A percentile compares a stretch with the other conserved stretches of the same genome.
phyloP scores from a whole-genome alignment of 306 rosid genomes.

The Dryas alaskensis region DNA sequence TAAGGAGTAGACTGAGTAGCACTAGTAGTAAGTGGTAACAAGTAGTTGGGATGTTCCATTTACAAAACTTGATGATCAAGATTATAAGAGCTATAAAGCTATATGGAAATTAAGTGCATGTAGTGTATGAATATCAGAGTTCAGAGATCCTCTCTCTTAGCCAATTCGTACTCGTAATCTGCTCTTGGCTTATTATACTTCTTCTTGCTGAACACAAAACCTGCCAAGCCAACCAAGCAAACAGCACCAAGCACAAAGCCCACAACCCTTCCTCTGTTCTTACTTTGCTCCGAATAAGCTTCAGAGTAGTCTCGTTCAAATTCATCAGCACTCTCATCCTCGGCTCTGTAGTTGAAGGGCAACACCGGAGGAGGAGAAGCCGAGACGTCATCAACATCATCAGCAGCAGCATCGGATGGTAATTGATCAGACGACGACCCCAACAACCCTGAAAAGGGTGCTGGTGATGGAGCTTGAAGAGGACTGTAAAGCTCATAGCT shows the following conservation, averaged over 20 bases:
- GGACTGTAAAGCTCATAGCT: neutral
- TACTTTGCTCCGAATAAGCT: neutral
- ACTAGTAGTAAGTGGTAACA: too few species aligned
- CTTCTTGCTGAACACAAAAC: constrained; percentile 22
- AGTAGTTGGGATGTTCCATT: neutral
- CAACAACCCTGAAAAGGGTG: neutral
- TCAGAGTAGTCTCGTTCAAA: neutral
- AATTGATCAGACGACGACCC: neutral
- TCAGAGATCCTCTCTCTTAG: constrained; percentile 2
- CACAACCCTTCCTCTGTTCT: neutral
- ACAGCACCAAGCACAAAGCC: constrained; percentile 18
- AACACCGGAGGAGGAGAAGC: neutral
- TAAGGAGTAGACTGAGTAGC: too few species aligned
- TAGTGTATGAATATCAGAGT: neutral
- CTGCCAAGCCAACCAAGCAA: constrained; percentile 41
- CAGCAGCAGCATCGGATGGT: neutral
- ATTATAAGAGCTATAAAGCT: too few species aligned
- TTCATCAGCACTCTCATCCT: constrained; percentile 14
- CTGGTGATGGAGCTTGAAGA: constrained; percentile 12
- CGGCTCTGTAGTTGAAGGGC: constrained; percentile 26
- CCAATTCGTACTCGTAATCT: constrained; percentile 9
- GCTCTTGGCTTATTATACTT: neutral
- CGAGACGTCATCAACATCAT: neutral
- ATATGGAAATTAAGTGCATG: neutral
- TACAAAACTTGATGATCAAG: neutral